phyloP scores from a whole-genome alignment of 768 basidiomycete species.

The Leccinum obscurum region DNA sequence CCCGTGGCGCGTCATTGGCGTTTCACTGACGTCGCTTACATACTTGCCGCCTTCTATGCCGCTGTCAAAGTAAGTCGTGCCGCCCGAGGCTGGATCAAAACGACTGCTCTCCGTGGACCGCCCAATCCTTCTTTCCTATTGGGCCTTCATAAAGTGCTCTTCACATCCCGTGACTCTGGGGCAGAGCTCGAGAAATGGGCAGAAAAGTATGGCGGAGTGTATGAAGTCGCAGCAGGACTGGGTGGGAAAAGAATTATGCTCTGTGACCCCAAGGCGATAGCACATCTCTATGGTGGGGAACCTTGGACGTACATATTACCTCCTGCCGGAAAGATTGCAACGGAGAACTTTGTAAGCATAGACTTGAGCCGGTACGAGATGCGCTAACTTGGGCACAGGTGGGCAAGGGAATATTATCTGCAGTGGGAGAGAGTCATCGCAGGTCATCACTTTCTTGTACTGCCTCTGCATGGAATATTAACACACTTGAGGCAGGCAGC shows the following conservation, averaged over 20 bases:
- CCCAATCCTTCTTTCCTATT: slow-evolving; percentile 18
- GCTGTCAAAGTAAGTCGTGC: slow-evolving; percentile 8
- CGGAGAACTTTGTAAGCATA: slow-evolving; percentile 28
- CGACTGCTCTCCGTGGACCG: slow-evolving; percentile 26
- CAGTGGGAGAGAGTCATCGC: slow-evolving; percentile 45
- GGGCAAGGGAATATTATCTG: slow-evolving; percentile 40
- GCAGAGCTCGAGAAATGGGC: slow-evolving; percentile 48
- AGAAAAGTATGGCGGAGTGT: slow-evolving; percentile 48
- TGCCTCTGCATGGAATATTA: slow-evolving; percentile 23
- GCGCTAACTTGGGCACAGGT: slow-evolving; percentile 15
- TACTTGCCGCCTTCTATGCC: slow-evolving; percentile 6
- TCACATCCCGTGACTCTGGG: slow-evolving; percentile 27
- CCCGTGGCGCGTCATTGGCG: background rate
- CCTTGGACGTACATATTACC: slow-evolving; percentile 38
- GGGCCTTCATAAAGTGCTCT: slow-evolving; percentile 8
- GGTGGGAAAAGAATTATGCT: slow-evolving; percentile 39
- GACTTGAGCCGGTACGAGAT: background rate
- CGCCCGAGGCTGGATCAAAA: slow-evolving; percentile 11
- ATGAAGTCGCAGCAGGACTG: slow-evolving; percentile 38
- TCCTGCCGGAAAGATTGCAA: slow-evolving; percentile 18
- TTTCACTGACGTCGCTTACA: slow-evolving; percentile 5
- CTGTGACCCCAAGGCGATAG: slow-evolving; percentile 50
- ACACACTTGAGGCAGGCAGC: slow-evolving; percentile 27
- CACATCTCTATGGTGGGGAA: slow-evolving; percentile 51
- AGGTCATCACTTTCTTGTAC: slow-evolving; percentile 25